Percentiles rank a stretch among this genome's conserved stretches.
Conservation (phyloP, 1,139 yeast species). For the Yamadazyma mexicana region DNA sequence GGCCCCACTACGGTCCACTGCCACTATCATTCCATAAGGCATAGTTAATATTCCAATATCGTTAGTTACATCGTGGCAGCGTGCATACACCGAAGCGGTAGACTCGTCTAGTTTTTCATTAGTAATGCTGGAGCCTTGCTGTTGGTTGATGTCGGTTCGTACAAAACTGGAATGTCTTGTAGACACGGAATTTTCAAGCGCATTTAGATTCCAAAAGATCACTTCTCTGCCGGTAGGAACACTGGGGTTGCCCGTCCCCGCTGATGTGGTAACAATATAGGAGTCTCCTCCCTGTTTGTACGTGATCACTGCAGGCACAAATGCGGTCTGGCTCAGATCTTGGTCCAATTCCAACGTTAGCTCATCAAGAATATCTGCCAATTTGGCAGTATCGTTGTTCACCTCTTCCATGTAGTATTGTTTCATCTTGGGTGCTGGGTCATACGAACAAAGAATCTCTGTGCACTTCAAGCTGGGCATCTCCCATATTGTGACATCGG, state of each 20-base stretch:
- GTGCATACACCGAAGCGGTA: too few species aligned
- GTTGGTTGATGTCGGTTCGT: constrained; percentile 9
- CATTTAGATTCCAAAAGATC: constrained; percentile 33
- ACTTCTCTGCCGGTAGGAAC: constrained; percentile 28
- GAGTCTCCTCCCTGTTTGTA: constrained; percentile 10
- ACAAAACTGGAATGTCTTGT: constrained; percentile 17
- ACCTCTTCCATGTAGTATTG: constrained; percentile 13
- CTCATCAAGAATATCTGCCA: constrained; percentile 12
- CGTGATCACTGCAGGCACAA: constrained; percentile 4
- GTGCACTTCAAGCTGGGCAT: constrained; percentile 64
- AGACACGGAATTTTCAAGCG: constrained; percentile 26
- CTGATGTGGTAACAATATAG: constrained; percentile 24
- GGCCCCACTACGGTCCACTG: constrained; percentile 64
- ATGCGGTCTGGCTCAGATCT: background rate
- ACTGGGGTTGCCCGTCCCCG: too few species aligned
- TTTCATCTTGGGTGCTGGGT: constrained; percentile 7
- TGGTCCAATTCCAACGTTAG: constrained; percentile 12
- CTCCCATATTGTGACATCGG: constrained; percentile 77
- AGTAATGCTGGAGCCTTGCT: constrained; percentile 8
- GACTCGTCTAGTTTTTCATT: constrained; percentile 5
- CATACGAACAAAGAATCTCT: constrained; percentile 39
- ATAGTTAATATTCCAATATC: constrained; percentile 43
- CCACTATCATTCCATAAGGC: constrained; percentile 63
- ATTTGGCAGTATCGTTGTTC: constrained; percentile 6
- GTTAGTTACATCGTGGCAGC: constrained; percentile 41